A percentile compares a stretch with the other conserved stretches of the same genome.
phyloP scores from a whole-genome alignment of 805 yeast genomes.

The Ogataea philodendri region DNA sequence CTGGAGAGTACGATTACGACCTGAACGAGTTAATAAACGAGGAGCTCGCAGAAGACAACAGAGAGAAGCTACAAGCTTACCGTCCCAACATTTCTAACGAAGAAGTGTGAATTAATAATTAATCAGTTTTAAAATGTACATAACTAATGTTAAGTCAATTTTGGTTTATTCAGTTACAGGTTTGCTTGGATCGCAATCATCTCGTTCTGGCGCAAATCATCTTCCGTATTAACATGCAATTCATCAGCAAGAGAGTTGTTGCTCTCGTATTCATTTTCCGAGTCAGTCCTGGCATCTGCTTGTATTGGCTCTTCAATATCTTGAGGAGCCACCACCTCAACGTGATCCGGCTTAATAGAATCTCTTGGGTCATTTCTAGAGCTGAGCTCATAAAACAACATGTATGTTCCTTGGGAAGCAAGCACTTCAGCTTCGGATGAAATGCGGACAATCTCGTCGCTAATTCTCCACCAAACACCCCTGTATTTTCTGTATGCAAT shows the following conservation, averaged over 20 bases:
- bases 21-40: constrained; percentile 45
- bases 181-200: constrained; percentile 24
- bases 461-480: constrained; percentile 93
- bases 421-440: constrained; percentile 80
- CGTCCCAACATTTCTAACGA: no score
- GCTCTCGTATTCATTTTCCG: constrained; percentile 1
- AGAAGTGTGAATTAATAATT: constrained; percentile 1
- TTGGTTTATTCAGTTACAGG: no score
- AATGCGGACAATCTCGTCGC: constrained; percentile 83
- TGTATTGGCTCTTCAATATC: constrained; percentile 4
- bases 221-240: constrained; percentile 9
- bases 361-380: constrained; percentile 25
- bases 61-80: constrained; percentile 6
- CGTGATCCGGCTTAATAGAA: constrained; percentile 12
- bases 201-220: constrained; percentile 21
- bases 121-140: constrained; percentile 3
- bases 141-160: background rate
- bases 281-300: constrained; percentile 4
- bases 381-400: constrained; percentile 78
- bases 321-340: constrained; percentile 9
- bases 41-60: constrained; percentile 29
- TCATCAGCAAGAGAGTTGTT: background rate
- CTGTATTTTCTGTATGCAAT: constrained; percentile 79
- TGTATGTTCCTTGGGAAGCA: constrained; percentile 81
- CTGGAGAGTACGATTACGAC: constrained; percentile 46